phyloP scores from a whole-genome alignment of 768 basidiomycete genomes.

The Phlebiopsis gigantea region DNA sequence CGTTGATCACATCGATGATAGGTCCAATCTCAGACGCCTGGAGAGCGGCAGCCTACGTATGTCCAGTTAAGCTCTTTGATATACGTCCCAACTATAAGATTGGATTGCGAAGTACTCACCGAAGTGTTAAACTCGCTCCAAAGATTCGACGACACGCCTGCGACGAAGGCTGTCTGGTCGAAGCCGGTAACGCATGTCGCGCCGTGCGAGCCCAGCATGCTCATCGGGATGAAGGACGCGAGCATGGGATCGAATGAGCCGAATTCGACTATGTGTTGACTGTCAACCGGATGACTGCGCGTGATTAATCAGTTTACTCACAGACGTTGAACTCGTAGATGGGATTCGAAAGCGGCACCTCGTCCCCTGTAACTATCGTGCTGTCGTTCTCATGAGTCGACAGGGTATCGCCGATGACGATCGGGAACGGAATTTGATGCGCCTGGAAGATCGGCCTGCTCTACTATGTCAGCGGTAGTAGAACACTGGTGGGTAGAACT shows the following conservation, averaged over 20 bases:
- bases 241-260: slow-evolving; percentile 72
- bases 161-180: slow-evolving; percentile 69
- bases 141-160: slow-evolving; percentile 68
- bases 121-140: slow-evolving; percentile 47
- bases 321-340: slow-evolving; percentile 29
- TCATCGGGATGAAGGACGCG: slow-evolving; percentile 62
- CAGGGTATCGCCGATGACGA: slow-evolving; percentile 54
- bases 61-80: background rate
- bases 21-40: slow-evolving; percentile 26
- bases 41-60: slow-evolving; percentile 28
- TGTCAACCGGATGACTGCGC: background rate
- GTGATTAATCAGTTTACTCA: slow-evolving; percentile 3
- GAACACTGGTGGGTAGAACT: too few species aligned
- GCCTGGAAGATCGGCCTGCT: slow-evolving; percentile 45
- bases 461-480: background rate
- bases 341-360: slow-evolving; percentile 31
- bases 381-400: slow-evolving; percentile 36
- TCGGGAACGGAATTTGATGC: slow-evolving; percentile 56
- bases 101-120: slow-evolving; percentile 8
- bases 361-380: slow-evolving; percentile 46
- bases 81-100: too few species aligned
- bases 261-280: slow-evolving; percentile 47
- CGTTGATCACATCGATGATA: slow-evolving; percentile 40
- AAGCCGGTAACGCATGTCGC: slow-evolving; percentile 68
- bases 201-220: slow-evolving; percentile 60